Conservation (phyloP, 495 filamentous ascomycete genomes). For the Podospora pseudoanserina region DNA sequence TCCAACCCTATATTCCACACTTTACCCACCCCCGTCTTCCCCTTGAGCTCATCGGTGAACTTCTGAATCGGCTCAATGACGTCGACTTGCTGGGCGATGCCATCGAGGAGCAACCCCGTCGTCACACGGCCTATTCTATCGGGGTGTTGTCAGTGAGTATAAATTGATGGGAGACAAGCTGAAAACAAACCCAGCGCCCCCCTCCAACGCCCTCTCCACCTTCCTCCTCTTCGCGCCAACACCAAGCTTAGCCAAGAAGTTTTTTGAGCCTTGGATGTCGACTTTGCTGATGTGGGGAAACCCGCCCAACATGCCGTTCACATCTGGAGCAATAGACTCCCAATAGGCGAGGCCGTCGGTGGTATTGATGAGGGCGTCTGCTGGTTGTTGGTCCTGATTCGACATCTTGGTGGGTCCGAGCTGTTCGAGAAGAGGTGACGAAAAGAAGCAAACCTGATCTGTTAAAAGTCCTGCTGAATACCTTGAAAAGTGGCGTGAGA, state of each 20-base stretch:
- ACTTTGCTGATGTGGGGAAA: constrained; percentile 58
- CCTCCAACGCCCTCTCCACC: constrained; percentile 42
- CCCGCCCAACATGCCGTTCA: constrained; percentile 81
- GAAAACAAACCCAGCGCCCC: constrained; percentile 51
- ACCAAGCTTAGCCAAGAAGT: constrained; percentile 74
- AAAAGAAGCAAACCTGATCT: too few relatives aligned
- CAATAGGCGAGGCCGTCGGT: constrained; percentile 65
- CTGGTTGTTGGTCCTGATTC: background rate
- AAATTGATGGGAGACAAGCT: background rate
- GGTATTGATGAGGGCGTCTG: constrained; percentile 51
- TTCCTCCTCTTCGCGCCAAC: constrained; percentile 38
- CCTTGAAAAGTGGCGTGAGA: too few relatives aligned
- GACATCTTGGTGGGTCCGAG: background rate
- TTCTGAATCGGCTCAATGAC: constrained; percentile 55
- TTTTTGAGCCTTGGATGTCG: constrained; percentile 72
- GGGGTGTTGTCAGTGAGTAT: constrained; percentile 1
- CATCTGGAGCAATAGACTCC: constrained; percentile 64
- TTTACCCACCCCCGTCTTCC: constrained; percentile 50
- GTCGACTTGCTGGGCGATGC: constrained; percentile 33
- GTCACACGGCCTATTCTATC: constrained; percentile 55
- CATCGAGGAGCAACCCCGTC: constrained; percentile 34
- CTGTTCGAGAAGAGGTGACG: background rate
- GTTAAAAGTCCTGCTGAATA: too few relatives aligned
- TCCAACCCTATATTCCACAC: constrained; percentile 72
- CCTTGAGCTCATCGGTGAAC: constrained; percentile 50